phyloP scores from a whole-genome alignment of 106 monocot genomes.

The Xerophyta viscosa region DNA sequence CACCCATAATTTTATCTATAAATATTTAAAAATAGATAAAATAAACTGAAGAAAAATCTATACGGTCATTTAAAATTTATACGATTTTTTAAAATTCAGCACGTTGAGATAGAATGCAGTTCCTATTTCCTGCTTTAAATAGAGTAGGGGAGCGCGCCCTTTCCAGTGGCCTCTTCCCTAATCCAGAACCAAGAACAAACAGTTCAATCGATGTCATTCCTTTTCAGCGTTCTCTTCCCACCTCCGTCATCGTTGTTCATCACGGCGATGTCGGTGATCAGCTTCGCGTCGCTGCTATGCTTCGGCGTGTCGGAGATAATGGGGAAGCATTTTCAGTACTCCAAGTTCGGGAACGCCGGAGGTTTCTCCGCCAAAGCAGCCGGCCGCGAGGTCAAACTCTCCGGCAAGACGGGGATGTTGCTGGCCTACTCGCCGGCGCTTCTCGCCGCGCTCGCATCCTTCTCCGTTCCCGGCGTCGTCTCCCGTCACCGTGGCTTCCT shows the following conservation, averaged over 20 bases:
- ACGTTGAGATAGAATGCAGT: too few species aligned
- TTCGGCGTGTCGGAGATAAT: conserved; percentile 24
- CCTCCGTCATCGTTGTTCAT: conserved; percentile 31
- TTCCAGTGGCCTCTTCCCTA: too few species aligned
- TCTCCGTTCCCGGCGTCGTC: conserved; percentile 20
- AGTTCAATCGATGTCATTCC: too few species aligned
- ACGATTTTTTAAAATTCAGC: too few species aligned
- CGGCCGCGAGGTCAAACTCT: conserved; percentile 5
- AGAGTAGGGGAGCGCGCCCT: too few species aligned
- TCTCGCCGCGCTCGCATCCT: conserved; percentile 23
- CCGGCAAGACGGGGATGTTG: conserved; percentile 40
- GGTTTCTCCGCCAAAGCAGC: background rate
- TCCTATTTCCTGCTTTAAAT: too few species aligned
- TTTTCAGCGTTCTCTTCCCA: too few species aligned
- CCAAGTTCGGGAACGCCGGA: conserved; percentile 52
- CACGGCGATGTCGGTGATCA: conserved; percentile 23
- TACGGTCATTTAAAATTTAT: too few species aligned
- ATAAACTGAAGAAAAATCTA: too few species aligned
- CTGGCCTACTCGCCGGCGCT: conserved; percentile 38
- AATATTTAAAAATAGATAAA: too few species aligned
- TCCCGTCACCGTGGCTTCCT: background rate
- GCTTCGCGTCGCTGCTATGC: background rate
- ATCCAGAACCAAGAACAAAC: too few species aligned
- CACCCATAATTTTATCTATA: too few species aligned
- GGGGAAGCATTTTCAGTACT: conserved; percentile 45